These are phyloP conservation scores for Colletotrichum phormii DNA, from an alignment of 2,329 filamentous ascomycete species.

Conservation along the genomic window DNA sequence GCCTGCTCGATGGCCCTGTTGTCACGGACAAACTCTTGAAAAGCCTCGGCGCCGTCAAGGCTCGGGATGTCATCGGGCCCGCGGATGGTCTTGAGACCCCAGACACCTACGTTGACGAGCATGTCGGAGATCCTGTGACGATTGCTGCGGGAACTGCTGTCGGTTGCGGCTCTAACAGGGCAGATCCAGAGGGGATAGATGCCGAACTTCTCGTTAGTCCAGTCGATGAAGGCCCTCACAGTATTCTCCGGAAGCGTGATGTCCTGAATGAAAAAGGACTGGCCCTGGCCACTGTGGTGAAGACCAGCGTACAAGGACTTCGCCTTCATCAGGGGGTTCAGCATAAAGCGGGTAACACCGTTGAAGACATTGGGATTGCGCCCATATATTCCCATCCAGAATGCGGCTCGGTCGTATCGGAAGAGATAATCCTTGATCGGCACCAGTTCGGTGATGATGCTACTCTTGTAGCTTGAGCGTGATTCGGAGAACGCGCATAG, in stretches of 20 bases:
- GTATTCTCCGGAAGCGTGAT: constrained; percentile 66
- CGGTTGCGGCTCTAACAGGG: constrained; percentile 35
- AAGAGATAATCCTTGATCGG: constrained; percentile 64
- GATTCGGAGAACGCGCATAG: neutral
- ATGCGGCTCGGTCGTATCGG: constrained; percentile 72
- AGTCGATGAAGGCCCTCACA: constrained; percentile 47
- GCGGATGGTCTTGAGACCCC: constrained; percentile 16
- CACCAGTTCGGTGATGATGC: constrained; percentile 38
- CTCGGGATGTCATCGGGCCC: neutral
- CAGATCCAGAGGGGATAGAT: constrained; percentile 47
- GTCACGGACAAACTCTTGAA: constrained; percentile 55
- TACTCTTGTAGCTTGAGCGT: neutral
- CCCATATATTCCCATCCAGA: constrained; percentile 72
- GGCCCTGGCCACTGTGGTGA: constrained; percentile 66
- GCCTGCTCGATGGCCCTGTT: constrained; percentile 72
- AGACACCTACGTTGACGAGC: constrained; percentile 19
- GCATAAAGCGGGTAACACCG: constrained; percentile 64
- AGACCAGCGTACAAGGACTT: constrained; percentile 72
- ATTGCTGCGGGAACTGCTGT: neutral
- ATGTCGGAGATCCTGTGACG: neutral
- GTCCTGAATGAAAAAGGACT: constrained; percentile 72
- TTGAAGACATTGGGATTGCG: constrained; percentile 70
- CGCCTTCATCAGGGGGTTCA: constrained; percentile 72
- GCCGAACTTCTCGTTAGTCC: constrained; percentile 40
- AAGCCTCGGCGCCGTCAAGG: constrained; percentile 2